Base-by-base conservation (phyloP, 23 red algal genomes). In the Cyanidioschyzon merolae region DNA sequence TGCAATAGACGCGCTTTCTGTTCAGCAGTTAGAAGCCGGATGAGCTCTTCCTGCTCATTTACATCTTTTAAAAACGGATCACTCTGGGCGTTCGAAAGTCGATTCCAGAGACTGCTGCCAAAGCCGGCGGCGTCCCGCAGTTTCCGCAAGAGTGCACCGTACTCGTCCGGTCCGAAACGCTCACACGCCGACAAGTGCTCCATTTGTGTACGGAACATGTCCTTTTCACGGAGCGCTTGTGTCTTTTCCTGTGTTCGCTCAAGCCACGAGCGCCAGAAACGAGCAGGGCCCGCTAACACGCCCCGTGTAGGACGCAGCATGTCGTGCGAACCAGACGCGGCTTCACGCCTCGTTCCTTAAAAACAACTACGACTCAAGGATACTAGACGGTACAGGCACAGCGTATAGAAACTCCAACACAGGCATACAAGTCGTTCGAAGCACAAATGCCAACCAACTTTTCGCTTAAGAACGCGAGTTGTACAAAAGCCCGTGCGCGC, bases 41-140 rank as follows among this genome's bases (percentile, higher is more conserved):
- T 54, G 0, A 91, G 76, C 17, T 39, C 39, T 37, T 91, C 82
- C 67, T 86, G 77, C 24, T 83, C 41, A 41, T 86, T 82, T 15
- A 85, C 39, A 34, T 91, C 89, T 1, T 76, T 83, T 0, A 86
- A 34, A 26, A 79, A 79, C 18, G 89, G 78, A 32, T 86, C 82
- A 76, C 82, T 86, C 24, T 39, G 54, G 26, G 86, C 89, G 83
- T 83, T 86, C 37, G 89, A 79, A 57, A 91, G 59, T 71, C 82
- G 77, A 50, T 86, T 79, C 37, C 58, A 40, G 29, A 86, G 38
- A 25, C n/a, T 15, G 3, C 89, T 83, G 3, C 45, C 75, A 32
- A 83, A 32, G 38, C 89, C 89, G 1, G 68, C 39, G 2, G 89
- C 89, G 0, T 25, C 58, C 51, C 85, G 85, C 67, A 86, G 77